phyloP scores from a whole-genome alignment of 2,329 filamentous ascomycete genomes.

The Microdochium bolleyi region DNA sequence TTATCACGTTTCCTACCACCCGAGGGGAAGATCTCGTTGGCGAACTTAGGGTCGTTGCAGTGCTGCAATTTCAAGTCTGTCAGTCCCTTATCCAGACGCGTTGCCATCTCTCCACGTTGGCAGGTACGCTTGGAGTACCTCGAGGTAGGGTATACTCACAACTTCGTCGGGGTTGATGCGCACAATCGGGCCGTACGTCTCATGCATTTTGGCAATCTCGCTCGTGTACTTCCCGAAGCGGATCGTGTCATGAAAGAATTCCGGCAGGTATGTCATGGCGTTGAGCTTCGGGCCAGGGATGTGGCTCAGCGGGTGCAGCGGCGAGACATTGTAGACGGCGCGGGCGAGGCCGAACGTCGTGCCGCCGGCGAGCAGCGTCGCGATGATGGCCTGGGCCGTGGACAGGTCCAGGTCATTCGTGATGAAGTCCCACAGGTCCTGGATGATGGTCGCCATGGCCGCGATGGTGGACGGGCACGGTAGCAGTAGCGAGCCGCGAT shows the following conservation, averaged over 20 bases:
- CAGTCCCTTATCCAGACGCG: neutral
- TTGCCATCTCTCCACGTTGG: too few species aligned
- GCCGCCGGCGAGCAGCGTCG: neutral
- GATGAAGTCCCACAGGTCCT: neutral
- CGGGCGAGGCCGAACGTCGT: neutral
- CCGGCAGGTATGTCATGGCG: constrained; percentile 1
- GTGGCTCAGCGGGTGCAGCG: neutral
- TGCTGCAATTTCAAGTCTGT: constrained; percentile 3
- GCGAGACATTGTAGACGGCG: neutral
- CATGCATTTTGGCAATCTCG: constrained; percentile 2
- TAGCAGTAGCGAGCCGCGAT: too few species aligned
- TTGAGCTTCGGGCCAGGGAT: neutral
- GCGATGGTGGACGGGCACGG: neutral
- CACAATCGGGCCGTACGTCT: constrained; percentile 5
- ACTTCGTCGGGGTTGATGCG: constrained; percentile 12
- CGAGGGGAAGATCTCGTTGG: constrained; percentile 27
- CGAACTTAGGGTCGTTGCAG: constrained; percentile 18
- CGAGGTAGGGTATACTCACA: too few species aligned
- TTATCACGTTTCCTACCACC: constrained; percentile 21
- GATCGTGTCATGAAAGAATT: constrained; percentile 3
- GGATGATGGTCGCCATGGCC: neutral
- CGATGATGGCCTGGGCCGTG: neutral
- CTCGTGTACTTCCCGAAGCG: constrained; percentile 1
- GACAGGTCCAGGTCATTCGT: neutral
- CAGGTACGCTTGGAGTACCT: too few species aligned